These are phyloP conservation scores for Triticum timopheevii DNA, from an alignment of 176 grass and related monocot species.

Conservation along the genomic window DNA sequence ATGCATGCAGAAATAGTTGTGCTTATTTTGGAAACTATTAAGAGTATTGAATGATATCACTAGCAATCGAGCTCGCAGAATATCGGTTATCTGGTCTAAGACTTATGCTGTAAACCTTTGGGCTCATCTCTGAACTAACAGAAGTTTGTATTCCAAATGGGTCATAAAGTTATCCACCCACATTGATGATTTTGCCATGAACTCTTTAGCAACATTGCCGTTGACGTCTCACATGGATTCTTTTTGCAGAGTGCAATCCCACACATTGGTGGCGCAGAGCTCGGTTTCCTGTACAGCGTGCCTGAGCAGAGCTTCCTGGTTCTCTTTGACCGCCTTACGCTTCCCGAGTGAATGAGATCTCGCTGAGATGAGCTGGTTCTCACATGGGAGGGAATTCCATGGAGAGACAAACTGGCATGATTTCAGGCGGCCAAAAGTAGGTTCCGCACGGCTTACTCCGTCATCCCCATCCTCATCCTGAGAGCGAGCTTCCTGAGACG, in stretches of 20 bases:
- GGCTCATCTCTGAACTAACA: not conserved
- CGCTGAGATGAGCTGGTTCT: not conserved
- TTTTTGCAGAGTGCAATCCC: conserved; percentile 61
- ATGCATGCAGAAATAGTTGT: not conserved
- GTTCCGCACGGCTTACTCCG: not conserved
- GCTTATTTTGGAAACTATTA: not conserved
- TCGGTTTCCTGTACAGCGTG: conserved; percentile 84
- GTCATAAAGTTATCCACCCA: no score
- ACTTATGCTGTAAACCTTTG: not conserved
- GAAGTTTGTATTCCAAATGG: not conserved
- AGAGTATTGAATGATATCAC: not conserved
- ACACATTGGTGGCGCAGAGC: conserved; percentile 65
- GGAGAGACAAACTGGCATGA: not conserved
- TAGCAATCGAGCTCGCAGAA: not conserved
- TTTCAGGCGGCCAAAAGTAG: not conserved
- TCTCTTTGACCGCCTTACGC: conserved; percentile 77
- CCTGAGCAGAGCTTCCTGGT: conserved; percentile 93
- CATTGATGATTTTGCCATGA: not conserved
- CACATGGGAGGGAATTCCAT: conserved; percentile 25
- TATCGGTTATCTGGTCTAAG: not conserved
- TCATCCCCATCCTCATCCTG: not conserved
- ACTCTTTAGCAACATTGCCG: not conserved
- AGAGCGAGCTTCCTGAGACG: conserved; percentile 2
- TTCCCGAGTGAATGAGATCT: conserved; percentile 57
- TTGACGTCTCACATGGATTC: not conserved